Evolutionary conservation across 2,329 filamentous ascomycete species (phyloP), one percentile per base, ranked within the genome.

Genomic region (Ceratocystis albifundus): DNA sequence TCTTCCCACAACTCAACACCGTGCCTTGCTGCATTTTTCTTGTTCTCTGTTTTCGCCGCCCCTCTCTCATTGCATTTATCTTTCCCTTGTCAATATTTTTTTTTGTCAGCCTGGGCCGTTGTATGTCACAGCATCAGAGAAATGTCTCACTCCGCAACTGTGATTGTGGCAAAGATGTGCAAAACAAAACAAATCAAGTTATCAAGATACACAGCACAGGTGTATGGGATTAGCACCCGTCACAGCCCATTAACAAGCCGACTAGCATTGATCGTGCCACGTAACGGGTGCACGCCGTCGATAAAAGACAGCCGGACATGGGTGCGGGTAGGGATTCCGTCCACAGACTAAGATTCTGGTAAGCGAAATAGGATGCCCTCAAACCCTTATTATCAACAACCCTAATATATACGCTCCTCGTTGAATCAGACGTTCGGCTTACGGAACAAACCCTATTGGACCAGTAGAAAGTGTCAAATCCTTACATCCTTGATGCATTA

Each of bases 371-470:
- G 48, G 48, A 22, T 50, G 17, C 12, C 8, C 20, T 10, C 46
- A 48, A 3, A n/a, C 46, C 48, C 48, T 22, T 50, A 50, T 2
- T 1, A 22, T 0, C 1, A 0, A 8, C n/a, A 20, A 50, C 48
- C 48, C 48, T 50, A 50, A 50, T 20, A 50, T 12, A 4, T 10
- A 20, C 48, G 48, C 7, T 50, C 7, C 6, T 48, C 17, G n/a
- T 10, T 4, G 46, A 48, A 48, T 48, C 46, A 48, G 7, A 50
- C 2, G 20, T 50, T 50, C 48, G 48, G 48, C 20, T 25, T 25
- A 50, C 20, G 62, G 44, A 57, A 50, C 36, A 55, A 28, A 36
- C 57, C 50, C 62, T 30, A 48, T 20, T 64, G 48, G 48, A 10
- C 36, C 36, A 41, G 36, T 41, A 41, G 36, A 12, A 41, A 15